A percentile compares a stretch with the other conserved stretches of the same genome.
phyloP scores from a whole-genome alignment of 768 basidiomycete genomes.

The Scleroderma bovista region DNA sequence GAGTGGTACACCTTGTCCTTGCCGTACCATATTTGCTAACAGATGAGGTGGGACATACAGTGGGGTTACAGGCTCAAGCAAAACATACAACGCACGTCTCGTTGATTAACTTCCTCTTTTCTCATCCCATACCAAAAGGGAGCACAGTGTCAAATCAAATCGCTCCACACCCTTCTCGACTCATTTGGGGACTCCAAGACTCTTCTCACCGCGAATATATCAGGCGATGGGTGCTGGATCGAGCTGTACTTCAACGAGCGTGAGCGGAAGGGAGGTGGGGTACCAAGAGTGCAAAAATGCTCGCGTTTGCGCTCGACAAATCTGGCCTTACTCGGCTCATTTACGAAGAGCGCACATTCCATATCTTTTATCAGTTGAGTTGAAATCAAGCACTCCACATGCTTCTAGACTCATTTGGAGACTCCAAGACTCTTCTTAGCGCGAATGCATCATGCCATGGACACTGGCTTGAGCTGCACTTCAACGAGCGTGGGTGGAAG shows the following conservation, averaged over 20 bases:
- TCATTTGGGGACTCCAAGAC: too few relatives aligned
- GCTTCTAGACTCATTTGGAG: too few relatives aligned
- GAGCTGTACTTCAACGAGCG: slow-evolving; percentile 83
- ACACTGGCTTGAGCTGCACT: slow-evolving; percentile 81
- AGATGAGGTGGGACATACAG: slow-evolving; percentile 34
- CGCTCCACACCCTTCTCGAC: too few relatives aligned
- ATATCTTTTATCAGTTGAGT: too few relatives aligned
- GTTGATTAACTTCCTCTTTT: slow-evolving; percentile 77
- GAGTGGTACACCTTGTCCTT: slow-evolving; percentile 18
- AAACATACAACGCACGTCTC: slow-evolving; percentile 68
- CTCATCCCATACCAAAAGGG: slow-evolving; percentile 76
- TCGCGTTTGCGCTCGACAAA: too few relatives aligned
- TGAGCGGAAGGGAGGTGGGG: slow-evolving; percentile 70
- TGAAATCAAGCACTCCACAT: too few relatives aligned
- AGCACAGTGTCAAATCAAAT: slow-evolving; percentile 70
- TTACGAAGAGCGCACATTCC: too few relatives aligned
- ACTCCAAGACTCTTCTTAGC: slow-evolving; percentile 89
- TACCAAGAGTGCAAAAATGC: too few relatives aligned
- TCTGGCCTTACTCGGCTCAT: too few relatives aligned
- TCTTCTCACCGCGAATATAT: slow-evolving; percentile 84
- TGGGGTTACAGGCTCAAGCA: slow-evolving; percentile 87
- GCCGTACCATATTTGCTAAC: background rate
- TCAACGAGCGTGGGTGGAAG: slow-evolving; percentile 72
- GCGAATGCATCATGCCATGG: slow-evolving; percentile 83
- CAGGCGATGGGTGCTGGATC: slow-evolving; percentile 72